Evolutionary conservation across 768 basidiomycete genomes (phyloP), one percentile per base, ranked within the genome.

Genomic region (Asterophora lycoperdoides): DNA sequence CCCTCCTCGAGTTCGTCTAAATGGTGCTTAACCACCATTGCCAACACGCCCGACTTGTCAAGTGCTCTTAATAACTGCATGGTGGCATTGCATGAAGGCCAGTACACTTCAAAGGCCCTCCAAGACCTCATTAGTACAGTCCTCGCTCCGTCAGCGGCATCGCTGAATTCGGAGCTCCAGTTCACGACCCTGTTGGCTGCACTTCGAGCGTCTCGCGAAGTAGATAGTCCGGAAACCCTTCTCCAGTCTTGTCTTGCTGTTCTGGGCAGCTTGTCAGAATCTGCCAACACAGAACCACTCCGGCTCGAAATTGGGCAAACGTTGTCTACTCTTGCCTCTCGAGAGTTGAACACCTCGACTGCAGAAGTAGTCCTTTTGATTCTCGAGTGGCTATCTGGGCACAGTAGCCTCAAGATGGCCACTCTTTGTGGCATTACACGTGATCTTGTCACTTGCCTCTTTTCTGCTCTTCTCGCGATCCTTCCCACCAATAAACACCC

Each of bases 361-460:
- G 71, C 78, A 11, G 68, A 69, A 18, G 59, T 58, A 5, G 51
- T 74, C 8, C 58, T 81, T 14, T 61, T 69, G 4, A 65, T 79
- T 1, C 67, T 86, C n/a, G 68, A 73, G 45, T 86, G 83, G 82
- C 67, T 83, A n/a, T 56, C 69, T 10, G 61, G 68, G 4, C 75
- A 77, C 37, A 68, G 67, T 5, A 67, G 73, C 6, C 60, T 69
- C 39, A 73, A 71, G 35, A 68, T 78, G 14, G 63, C 61, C n/a
- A 71, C 72, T 17, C 68, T 86, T 8, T 69, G 63, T 9, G 76
- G 77, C 8, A 69, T 86, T 45, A 71, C 77, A 4, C 53, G 63
- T 37, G 71, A 77, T 17, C 70, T 67, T 0, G 76, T 81, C 55
- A 60, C 69, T 6, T 64, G 68, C 13, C 65, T 86, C 8, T 80